Base-by-base conservation (phyloP, 148 eudicot species). In the Rhododendron henanense region DNA sequence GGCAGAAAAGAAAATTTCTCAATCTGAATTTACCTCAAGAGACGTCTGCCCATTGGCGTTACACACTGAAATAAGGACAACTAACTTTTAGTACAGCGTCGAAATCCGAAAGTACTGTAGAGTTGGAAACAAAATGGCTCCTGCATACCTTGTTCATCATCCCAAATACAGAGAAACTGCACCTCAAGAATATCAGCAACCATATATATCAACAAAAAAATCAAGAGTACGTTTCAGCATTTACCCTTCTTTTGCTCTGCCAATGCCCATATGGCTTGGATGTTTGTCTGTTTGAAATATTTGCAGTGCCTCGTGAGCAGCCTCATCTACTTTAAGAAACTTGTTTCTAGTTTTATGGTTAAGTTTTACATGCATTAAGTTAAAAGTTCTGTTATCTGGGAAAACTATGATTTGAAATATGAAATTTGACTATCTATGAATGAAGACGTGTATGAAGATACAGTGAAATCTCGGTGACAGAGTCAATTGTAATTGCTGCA, bases 251-350 rank as follows among this genome's bases (percentile, higher is more conserved):
- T 97, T 97, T 71, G 99, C 91, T 93, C 96, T 91, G 63, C 99
- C 99, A 87, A 97, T 97, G 53, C 99, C 99, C 99, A 97, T 97
- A 90, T 97, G 96, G 91, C 99, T 97, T 80, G 99, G 99, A 92
- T 97, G 99, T 89, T 95, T 97, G 91, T 97, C 99, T 39, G 89
- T 89, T 88, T 94, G 99, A 89, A 97, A 97, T 74, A 97, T 97
- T 90, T 97, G 99, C 86, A 97, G 91, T 81, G 95, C 97, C 85
- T 97, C 99, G 84, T 95, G 96, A 85, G 98, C 98, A 76, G 93
- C 93, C 15, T 96, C 93, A 89, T 97, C 99, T 79, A 97, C 94
- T 90, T 93, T 97, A 63, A 97, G 99, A 87, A 95, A 97, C 33
- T 95, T 93, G 90, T 95, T 91, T 90, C 99, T 97, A 61, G 83